Percentiles rank a stretch among this genome's conserved stretches.
Evolutionary conservation across 192 early-diverging fungal species (phyloP).

Genomic region (Glomus cerebriforme): DNA sequence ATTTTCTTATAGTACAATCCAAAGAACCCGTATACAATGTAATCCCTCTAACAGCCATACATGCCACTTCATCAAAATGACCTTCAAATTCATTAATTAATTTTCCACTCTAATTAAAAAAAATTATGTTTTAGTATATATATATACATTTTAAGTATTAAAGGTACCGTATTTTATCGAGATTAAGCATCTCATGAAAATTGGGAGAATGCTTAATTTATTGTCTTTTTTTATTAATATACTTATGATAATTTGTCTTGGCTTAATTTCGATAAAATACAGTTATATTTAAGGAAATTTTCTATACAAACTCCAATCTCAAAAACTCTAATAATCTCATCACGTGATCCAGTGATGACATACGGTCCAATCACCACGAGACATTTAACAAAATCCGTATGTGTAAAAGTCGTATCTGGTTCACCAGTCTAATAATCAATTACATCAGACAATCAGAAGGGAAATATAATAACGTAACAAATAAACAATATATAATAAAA

Average conservation of each 20-base stretch:
- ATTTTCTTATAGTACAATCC: slow-evolving; percentile 83
- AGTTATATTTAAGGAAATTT: too few species aligned
- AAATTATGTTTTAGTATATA: too few species aligned
- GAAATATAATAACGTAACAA: too few species aligned
- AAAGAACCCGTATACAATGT: slow-evolving; percentile 78
- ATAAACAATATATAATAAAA: neutral
- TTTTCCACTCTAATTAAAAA: slow-evolving; percentile 62
- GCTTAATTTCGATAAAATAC: too few species aligned
- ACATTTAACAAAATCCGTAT: slow-evolving; percentile 82
- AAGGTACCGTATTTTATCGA: too few species aligned
- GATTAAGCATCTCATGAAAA: too few species aligned
- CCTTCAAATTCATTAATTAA: slow-evolving; percentile 76
- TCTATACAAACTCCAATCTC: slow-evolving; percentile 67
- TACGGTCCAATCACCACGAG: slow-evolving; percentile 64
- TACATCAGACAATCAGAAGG: neutral
- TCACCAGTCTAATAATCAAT: slow-evolving; percentile 57
- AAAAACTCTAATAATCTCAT: slow-evolving; percentile 87
- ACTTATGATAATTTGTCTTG: too few species aligned
- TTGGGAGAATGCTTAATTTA: too few species aligned
- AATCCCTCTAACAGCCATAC: slow-evolving; percentile 59
- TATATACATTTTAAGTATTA: too few species aligned
- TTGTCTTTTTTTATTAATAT: too few species aligned
- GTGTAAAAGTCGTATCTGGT: slow-evolving; percentile 73
- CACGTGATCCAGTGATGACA: slow-evolving; percentile 80
- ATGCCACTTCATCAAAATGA: slow-evolving; percentile 89